phyloP scores from a whole-genome alignment of 345 rosid genomes.

The Anastatica hierochuntica region DNA sequence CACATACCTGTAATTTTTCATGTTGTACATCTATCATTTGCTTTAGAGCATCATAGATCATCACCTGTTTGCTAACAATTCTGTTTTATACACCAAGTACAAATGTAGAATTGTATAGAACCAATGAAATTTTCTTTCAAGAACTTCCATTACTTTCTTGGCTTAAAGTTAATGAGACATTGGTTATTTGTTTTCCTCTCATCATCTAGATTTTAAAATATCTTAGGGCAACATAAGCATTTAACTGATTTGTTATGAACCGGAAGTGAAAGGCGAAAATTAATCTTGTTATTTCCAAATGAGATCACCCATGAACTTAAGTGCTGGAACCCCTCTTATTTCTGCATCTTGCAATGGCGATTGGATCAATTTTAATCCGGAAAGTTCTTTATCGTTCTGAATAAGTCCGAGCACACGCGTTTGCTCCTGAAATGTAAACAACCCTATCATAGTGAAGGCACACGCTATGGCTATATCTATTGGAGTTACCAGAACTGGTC shows the following conservation, averaged over 20 bases:
- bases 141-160: slow-evolving; percentile 11
- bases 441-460: slow-evolving; percentile 4
- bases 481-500: too few species aligned
- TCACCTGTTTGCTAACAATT: neutral
- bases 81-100: slow-evolving; percentile 10
- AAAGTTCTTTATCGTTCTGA: slow-evolving; percentile 42
- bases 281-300: slow-evolving; percentile 40
- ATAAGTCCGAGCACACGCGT: slow-evolving; percentile 43
- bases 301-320: slow-evolving; percentile 60
- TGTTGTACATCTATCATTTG: neutral
- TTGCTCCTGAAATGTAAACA: slow-evolving; percentile 49
- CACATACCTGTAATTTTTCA: neutral
- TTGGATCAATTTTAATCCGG: slow-evolving; percentile 38
- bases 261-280: too few species aligned
- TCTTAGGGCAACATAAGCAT: too few species aligned
- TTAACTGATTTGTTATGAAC: neutral
- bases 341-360: slow-evolving; percentile 59
- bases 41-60: neutral
- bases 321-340: slow-evolving; percentile 76
- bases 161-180: slow-evolving; percentile 14
- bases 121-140: slow-evolving; percentile 13
- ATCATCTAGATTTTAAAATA: too few species aligned
- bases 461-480: slow-evolving; percentile 1
- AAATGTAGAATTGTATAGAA: slow-evolving; percentile 15
- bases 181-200: slow-evolving; percentile 4